Evolutionary conservation across 805 yeast species (phyloP), one percentile per base, ranked within the genome.

Genomic region (Pichia occidentalis): DNA sequence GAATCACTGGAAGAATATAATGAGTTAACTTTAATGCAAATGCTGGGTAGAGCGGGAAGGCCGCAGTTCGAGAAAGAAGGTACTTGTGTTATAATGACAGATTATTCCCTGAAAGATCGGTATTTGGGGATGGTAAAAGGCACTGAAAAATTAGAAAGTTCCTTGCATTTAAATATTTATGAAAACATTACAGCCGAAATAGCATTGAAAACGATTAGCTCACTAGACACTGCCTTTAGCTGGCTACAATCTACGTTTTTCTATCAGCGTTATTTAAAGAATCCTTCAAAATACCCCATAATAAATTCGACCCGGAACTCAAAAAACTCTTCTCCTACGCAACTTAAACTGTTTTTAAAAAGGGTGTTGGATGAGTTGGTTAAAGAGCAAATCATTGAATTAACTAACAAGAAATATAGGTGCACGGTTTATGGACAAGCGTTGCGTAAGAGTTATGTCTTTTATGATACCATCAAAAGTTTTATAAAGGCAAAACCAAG

Each of bases 21-120:
- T 46, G 88, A 82, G 49, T 80, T 82, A 85, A 88, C 81, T 52
- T 65, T 82, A 49, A 80, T 81, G 43, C 90, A 80, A 55, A 81
- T 80, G 87, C 78, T 80, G 85, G 90, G 90, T 18, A 65, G 88
- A 52, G 88, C 88, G 0, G 88, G 88, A 25, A 72, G 90, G 45
- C 90, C 90, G 2, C 84, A 85, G 2, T 82, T 66, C 51, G 90
- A 83, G 60, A 78, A 81, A 10, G 73, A 78, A 43, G 88, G 90
- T 49, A 80, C 70, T 30, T 85, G 85, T 3, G 75, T 80, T 32
- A 84, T 82, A 1, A 80, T 71, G 56, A 82, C 90, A 8, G 80
- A 78, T 53, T 86, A 80, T 42, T 64, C 78, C 8, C 79, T 81
- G 44, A 83, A 83, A 59, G 67, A 69, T 42, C 81, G 80, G 49